Conservation (phyloP, 768 basidiomycete genomes). For the Boletus patriciae region DNA sequence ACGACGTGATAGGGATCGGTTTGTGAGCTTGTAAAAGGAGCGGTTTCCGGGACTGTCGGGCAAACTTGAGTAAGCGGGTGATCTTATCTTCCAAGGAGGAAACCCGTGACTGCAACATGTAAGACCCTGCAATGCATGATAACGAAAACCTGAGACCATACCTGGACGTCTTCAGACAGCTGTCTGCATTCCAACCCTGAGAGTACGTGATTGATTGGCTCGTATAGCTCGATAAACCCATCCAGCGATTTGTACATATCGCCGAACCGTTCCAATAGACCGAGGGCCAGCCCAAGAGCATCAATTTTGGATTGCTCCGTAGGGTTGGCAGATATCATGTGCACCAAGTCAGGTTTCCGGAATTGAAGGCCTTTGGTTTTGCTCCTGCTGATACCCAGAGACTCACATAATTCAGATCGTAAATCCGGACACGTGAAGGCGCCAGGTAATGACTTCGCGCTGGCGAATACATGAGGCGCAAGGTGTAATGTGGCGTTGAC, state of each 20-base stretch:
- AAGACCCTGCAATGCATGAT: conserved; percentile 6
- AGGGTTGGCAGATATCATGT: conserved; percentile 37
- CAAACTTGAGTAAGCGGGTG: conserved; percentile 67
- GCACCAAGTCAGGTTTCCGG: conserved; percentile 48
- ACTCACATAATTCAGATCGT: conserved; percentile 44
- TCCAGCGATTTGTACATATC: conserved; percentile 76
- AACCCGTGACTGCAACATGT: conserved; percentile 46
- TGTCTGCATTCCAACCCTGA: conserved; percentile 45
- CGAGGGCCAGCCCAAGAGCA: conserved; percentile 60
- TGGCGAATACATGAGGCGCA: conserved; percentile 57
- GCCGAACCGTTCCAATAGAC: conserved; percentile 65
- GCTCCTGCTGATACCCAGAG: conserved; percentile 40
- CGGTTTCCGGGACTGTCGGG: conserved; percentile 69
- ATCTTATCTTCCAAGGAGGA: conserved; percentile 49
- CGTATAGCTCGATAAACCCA: conserved; percentile 83
- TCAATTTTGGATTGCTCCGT: conserved; percentile 71
- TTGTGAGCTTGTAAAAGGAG: conserved; percentile 90
- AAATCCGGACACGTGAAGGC: conserved; percentile 74
- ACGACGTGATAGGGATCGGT: conserved; percentile 91
- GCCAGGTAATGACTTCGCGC: conserved; percentile 56
- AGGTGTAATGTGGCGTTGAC: conserved; percentile 70
- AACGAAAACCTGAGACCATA: conserved; percentile 31
- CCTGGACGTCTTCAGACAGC: conserved; percentile 57
- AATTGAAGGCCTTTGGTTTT: conserved; percentile 41
- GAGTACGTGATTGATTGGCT: conserved; percentile 64